A percentile compares a stretch with the other conserved stretches of the same genome.
Evolutionary conservation across 768 basidiomycete species (phyloP).

Genomic region (Kwoniella europaea): DNA sequence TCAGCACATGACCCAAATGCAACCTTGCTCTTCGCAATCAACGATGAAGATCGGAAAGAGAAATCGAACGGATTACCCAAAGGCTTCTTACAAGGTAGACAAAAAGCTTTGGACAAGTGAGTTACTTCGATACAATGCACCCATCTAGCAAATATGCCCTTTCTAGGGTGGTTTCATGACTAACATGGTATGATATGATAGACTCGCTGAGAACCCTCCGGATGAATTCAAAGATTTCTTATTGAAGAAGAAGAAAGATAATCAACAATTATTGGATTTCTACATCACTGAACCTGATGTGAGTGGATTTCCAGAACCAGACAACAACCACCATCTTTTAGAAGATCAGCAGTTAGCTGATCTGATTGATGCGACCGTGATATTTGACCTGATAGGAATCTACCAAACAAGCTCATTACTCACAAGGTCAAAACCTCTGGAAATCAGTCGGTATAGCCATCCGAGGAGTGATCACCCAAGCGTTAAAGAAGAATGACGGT

Average conservation of each 20-base stretch:
- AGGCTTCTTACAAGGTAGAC: conserved; percentile 45
- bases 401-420: conserved; percentile 37
- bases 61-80: conserved; percentile 45
- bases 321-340: too few species aligned
- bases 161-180: too few species aligned
- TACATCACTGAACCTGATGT: conserved; percentile 46
- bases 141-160: too few species aligned
- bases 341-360: too few species aligned
- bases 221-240: conserved; percentile 49
- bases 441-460: conserved; percentile 46
- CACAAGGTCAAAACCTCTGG: conserved; percentile 41
- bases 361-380: not conserved
- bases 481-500: conserved; percentile 48
- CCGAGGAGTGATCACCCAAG: conserved; percentile 48
- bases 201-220: conserved; percentile 44
- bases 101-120: conserved; percentile 51
- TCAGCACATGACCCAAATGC: conserved; percentile 50
- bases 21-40: conserved; percentile 35
- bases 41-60: conserved; percentile 41
- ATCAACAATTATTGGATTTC: conserved; percentile 45
- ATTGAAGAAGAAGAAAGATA: conserved; percentile 38
- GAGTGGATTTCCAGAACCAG: conserved; percentile 9
- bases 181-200: too few species aligned
- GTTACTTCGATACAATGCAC: too few species aligned
- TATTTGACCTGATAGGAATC: conserved; percentile 25